phyloP scores from a whole-genome alignment of 495 filamentous ascomycete species.

The Haplographium delicatum region DNA sequence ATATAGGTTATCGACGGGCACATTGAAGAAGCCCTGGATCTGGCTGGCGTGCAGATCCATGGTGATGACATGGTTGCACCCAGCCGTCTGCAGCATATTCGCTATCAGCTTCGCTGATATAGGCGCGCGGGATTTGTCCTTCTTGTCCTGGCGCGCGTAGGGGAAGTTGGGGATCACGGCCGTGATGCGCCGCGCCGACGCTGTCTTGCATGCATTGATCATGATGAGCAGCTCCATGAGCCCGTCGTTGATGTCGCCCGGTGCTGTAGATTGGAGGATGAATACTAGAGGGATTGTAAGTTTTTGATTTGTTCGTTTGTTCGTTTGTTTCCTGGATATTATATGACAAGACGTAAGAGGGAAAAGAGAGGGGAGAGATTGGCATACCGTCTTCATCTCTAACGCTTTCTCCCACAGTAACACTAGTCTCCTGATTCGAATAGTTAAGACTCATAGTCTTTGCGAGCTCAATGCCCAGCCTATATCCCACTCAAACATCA shows the following conservation, averaged over 20 bases:
- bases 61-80: conserved; percentile 80
- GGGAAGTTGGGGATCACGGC: conserved; percentile 95
- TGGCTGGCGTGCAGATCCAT: conserved; percentile 81
- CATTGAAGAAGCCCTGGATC: conserved; percentile 94
- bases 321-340: conserved; percentile 2
- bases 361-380: conserved; percentile 6
- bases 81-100: conserved; percentile 96
- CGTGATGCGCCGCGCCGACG: conserved; percentile 88
- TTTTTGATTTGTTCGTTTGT: conserved; percentile 6
- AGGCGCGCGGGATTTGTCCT: conserved; percentile 90
- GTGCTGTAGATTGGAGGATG: conserved; percentile 91
- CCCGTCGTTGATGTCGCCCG: conserved; percentile 96
- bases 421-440: conserved; percentile 95
- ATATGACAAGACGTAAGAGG: background rate
- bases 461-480: conserved; percentile 88
- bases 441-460: conserved; percentile 93
- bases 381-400: conserved; percentile 85
- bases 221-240: conserved; percentile 99
- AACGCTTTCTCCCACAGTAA: conserved; percentile 95
- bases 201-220: conserved; percentile 98
- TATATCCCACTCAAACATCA: no score
- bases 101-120: conserved; percentile 92
- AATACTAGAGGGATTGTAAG: conserved; percentile 55
- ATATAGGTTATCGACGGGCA: conserved; percentile 95
- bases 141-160: conserved; percentile 99